Evolutionary conservation across 129 eudicot genomes (phyloP), one percentile per base, ranked within the genome.

Genomic region (Smallanthus sonchifolius): DNA sequence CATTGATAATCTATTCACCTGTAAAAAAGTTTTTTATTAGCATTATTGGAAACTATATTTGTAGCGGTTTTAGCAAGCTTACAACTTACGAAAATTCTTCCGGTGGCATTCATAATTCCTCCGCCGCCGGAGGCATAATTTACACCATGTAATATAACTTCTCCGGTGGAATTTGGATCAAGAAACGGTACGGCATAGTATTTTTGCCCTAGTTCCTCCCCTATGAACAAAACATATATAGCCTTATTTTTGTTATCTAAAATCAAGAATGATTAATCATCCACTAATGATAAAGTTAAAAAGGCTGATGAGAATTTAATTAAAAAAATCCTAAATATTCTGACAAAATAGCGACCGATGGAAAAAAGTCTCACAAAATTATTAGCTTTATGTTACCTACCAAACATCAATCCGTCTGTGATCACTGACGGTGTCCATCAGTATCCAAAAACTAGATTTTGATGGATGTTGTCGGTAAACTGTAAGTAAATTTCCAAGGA

Each of bases 71-170:
- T 19, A 19, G 5, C 2, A 30, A 45, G 67, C 32, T 48, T 30
- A 28, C 1, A 6, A 76, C 96, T 82, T 85, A 94, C 98, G 49
- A 94, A 94, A 59, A 94, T 88, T 63, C 96, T 85, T 67, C 98
- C 98, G 1, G 97, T 90, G 42, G 91, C 91, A 55, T 94, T 94
- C 89, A 94, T 85, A 61, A 90, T 86, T 32, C 98, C 98, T 35
- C 92, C 98, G 44, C 92, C 98, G 8, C 98, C 98, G 1, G 98
- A 94, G 39, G 98, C 98, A 54, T 94, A 94, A 74, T 90, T 94
- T 19, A 94, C 92, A 15, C 97, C 98, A 52, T 86, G 54, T 73
- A 94, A 74, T 62, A 94, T 38, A 70, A 81, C 83, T 78, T 84
- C 82, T 70, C 97, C 98, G 2, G 97, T 90, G 13, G 96, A 67